Conservation (phyloP, 768 basidiomycete genomes). For the Xerocomellus amylosporus region DNA sequence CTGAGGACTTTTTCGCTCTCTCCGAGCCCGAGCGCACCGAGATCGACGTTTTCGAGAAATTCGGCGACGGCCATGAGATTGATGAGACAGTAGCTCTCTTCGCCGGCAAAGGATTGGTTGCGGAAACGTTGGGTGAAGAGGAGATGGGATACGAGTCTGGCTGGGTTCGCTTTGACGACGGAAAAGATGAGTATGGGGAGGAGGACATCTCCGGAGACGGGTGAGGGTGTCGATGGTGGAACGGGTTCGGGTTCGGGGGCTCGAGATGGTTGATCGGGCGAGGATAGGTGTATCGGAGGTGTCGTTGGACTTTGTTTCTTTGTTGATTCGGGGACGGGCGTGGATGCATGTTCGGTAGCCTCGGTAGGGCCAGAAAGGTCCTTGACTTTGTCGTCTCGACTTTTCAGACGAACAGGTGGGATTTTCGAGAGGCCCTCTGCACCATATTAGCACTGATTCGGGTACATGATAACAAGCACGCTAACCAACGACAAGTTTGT, state of each 20-base stretch:
- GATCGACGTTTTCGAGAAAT: slow-evolving; percentile 92
- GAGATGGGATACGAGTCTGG: slow-evolving; percentile 62
- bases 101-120: slow-evolving; percentile 42
- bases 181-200: slow-evolving; percentile 92
- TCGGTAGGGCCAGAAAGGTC: not conserved
- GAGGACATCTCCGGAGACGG: slow-evolving; percentile 83
- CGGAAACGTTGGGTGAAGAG: slow-evolving; percentile 35
- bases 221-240: slow-evolving; percentile 35
- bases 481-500: slow-evolving; percentile 81
- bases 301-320: slow-evolving; percentile 3
- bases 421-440: slow-evolving; percentile 72
- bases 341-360: not conserved
- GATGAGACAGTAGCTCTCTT: slow-evolving; percentile 90
- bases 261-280: not conserved
- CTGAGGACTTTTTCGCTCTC: slow-evolving; percentile 59
- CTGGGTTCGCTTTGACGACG: slow-evolving; percentile 90
- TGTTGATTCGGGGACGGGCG: not conserved
- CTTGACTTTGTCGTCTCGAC: slow-evolving; percentile 42
- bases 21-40: slow-evolving; percentile 64
- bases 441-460: not conserved
- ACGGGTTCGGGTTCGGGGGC: slow-evolving; percentile 12
- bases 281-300: slow-evolving; percentile 8
- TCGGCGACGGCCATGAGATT: slow-evolving; percentile 95
- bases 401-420: slow-evolving; percentile 71
- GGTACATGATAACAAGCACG: not conserved